Base-by-base conservation (phyloP, 306 rosid genomes). In the Castanea crenata region DNA sequence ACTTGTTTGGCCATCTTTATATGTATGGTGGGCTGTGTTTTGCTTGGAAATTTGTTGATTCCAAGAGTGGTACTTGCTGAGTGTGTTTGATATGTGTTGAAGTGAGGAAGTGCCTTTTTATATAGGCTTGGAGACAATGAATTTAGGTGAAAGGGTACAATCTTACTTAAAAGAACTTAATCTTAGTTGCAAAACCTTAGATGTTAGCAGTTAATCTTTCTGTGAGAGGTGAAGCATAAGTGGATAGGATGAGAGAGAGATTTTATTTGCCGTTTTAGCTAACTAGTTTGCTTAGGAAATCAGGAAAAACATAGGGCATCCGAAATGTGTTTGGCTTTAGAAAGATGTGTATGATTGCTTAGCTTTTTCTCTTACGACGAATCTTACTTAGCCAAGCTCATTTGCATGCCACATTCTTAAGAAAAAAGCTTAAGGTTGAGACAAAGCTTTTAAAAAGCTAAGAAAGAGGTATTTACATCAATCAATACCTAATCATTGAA, bases 261-360 rank as follows among this genome's bases (percentile, higher is more conserved):
- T 41, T 41, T 41, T 41, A 58, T 77, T 73, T 20, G 85, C 59
- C 78, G 58, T 69, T 72, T 76, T 78, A 75, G 77, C 79, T 49
- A 67, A 25, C 82, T 41, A 49, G 54, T 76, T 87, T 80, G 89
- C 91, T 87, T 85, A 76, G 72, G 74, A 83, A 75, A 8, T 65
- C 70, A 85, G 88, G 61, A 83, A 85, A 80, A 19, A 27, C 79
- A 71, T 62, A 74, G 69, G 55, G 52, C 65, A 68, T 34, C 72
- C 12, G 5, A 68, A 6, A 68, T 35, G 72, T 68, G 49, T 65
- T 31, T 65, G 4, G 12, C 6, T 31, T 64, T 5, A 31, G 18
- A 64, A 31, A 64, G 70, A 64, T 31, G 70, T 29, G 4, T 12
- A 18, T 9, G 72, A 68, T 68, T 38, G 72, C 51, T n/a, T 35